These are phyloP conservation scores for Biancaea sappan DNA, from an alignment of 306 rosid species.

Conservation along the genomic window DNA sequence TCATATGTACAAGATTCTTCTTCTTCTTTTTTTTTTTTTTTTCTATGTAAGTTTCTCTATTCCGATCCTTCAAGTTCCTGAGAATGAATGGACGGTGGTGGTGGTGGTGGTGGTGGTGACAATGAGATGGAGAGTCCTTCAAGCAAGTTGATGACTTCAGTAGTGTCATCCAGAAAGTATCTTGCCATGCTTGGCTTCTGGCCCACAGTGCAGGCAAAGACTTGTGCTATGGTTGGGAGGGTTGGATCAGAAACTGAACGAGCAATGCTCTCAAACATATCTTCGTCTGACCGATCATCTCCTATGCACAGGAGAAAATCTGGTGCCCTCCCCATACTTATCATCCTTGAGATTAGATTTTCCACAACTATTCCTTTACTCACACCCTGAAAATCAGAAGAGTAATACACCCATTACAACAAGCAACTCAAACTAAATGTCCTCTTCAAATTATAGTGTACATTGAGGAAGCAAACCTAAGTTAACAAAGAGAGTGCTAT, in stretches of 20 bases:
- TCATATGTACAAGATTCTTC: constrained; percentile 49
- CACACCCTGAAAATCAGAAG: constrained; percentile 59
- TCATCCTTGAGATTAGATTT: constrained; percentile 57
- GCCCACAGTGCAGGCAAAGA: constrained; percentile 73
- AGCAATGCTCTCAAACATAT: constrained; percentile 65
- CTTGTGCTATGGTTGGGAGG: constrained; percentile 41
- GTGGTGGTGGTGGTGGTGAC: constrained; percentile 25
- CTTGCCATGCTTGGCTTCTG: constrained; percentile 79
- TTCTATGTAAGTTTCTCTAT: constrained; percentile 34
- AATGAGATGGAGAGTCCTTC: constrained; percentile 53
- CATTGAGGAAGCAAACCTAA: too few relatives aligned
- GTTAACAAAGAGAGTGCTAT: too few relatives aligned
- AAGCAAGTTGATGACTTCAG: constrained; percentile 60
- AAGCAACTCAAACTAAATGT: background rate
- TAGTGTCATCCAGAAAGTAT: constrained; percentile 67
- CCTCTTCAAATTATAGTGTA: too few relatives aligned
- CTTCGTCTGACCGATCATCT: constrained; percentile 77
- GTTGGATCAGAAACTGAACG: constrained; percentile 40
- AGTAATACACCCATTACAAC: background rate
- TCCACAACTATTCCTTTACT: constrained; percentile 74
- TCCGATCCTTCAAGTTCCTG: constrained; percentile 31
- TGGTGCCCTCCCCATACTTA: constrained; percentile 47
- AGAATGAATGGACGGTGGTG: constrained; percentile 7
- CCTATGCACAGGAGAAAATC: constrained; percentile 78
- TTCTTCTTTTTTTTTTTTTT: background rate